These are phyloP conservation scores for Coleophoma cylindrospora DNA, from an alignment of 2,329 filamentous ascomycete species.

Conservation along the genomic window DNA sequence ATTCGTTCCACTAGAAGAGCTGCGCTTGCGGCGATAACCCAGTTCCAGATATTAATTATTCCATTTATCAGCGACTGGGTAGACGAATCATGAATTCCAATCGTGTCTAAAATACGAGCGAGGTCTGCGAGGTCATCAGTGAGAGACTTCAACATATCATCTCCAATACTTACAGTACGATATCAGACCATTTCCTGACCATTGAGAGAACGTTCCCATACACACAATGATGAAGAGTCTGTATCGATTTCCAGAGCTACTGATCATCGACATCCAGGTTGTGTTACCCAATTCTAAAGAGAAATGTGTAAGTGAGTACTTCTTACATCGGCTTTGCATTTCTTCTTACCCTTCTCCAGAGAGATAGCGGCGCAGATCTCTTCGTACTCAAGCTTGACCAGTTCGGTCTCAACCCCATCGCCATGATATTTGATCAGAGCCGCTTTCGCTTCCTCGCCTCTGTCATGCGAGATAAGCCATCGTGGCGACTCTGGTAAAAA, in stretches of 20 bases:
- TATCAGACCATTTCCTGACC: slow-evolving; percentile 44
- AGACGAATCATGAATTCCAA: slow-evolving; percentile 6
- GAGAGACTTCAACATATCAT: too few species aligned
- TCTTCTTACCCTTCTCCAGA: slow-evolving; percentile 29
- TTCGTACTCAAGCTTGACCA: slow-evolving; percentile 29
- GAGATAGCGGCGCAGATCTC: slow-evolving; percentile 35
- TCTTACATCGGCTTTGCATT: slow-evolving; percentile 2
- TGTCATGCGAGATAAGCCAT: slow-evolving; percentile 35
- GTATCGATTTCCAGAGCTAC: slow-evolving; percentile 43
- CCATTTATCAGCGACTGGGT: slow-evolving; percentile 24
- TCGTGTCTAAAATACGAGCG: not conserved
- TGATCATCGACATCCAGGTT: slow-evolving; percentile 30
- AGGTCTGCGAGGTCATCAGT: not conserved
- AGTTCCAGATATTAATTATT: slow-evolving; percentile 14
- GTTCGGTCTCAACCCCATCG: slow-evolving; percentile 25
- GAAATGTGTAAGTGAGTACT: slow-evolving; percentile 29
- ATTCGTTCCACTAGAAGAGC: slow-evolving; percentile 33
- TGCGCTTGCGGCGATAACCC: slow-evolving; percentile 22
- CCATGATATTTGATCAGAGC: slow-evolving; percentile 29
- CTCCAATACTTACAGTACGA: slow-evolving; percentile 21
- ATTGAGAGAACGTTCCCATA: slow-evolving; percentile 48
- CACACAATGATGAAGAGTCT: slow-evolving; percentile 44
- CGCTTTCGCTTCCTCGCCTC: slow-evolving; percentile 33
- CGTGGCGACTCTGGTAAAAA: slow-evolving; percentile 42
- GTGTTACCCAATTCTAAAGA: slow-evolving; percentile 16